These are phyloP conservation scores for Lachnellula occidentalis DNA, from an alignment of 2,329 filamentous ascomycete genomes.

Conservation along the genomic window DNA sequence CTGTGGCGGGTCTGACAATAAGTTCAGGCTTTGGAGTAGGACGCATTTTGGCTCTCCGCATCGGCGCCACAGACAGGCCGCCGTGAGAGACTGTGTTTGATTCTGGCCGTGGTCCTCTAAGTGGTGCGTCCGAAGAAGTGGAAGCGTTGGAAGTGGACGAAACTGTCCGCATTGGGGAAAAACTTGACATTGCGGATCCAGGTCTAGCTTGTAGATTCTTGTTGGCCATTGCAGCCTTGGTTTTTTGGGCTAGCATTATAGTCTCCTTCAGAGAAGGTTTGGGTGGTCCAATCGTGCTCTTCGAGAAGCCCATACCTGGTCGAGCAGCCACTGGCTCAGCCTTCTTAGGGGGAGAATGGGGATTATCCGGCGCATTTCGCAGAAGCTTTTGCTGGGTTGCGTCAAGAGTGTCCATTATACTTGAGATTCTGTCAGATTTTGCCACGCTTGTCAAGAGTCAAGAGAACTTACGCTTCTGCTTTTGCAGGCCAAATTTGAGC, in stretches of 20 bases:
- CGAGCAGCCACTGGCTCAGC: slow-evolving; percentile 43
- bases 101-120: slow-evolving; percentile 40
- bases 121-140: slow-evolving; percentile 30
- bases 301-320: slow-evolving; percentile 56
- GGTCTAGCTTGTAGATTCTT: slow-evolving; percentile 52
- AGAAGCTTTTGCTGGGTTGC: slow-evolving; percentile 71
- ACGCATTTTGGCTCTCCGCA: slow-evolving; percentile 49
- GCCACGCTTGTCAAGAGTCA: neutral
- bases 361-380: slow-evolving; percentile 79
- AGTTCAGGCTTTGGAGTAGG: slow-evolving; percentile 45
- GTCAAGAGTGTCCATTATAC: slow-evolving; percentile 75
- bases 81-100: slow-evolving; percentile 37
- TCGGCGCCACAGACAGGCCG: slow-evolving; percentile 58
- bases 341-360: slow-evolving; percentile 59
- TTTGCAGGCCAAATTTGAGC: slow-evolving; percentile 69
- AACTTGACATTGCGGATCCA: slow-evolving; percentile 58
- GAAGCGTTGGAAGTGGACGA: slow-evolving; percentile 34
- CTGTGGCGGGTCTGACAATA: slow-evolving; percentile 55
- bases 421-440: slow-evolving; percentile 32
- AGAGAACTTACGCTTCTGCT: slow-evolving; percentile 61
- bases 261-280: slow-evolving; percentile 73
- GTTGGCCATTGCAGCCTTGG: slow-evolving; percentile 42
- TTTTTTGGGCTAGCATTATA: slow-evolving; percentile 73
- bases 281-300: slow-evolving; percentile 50
- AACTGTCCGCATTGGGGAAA: slow-evolving; percentile 46